phyloP scores from a whole-genome alignment of 1,284 basidiomycete genomes.

The Omphalotus olearius region DNA sequence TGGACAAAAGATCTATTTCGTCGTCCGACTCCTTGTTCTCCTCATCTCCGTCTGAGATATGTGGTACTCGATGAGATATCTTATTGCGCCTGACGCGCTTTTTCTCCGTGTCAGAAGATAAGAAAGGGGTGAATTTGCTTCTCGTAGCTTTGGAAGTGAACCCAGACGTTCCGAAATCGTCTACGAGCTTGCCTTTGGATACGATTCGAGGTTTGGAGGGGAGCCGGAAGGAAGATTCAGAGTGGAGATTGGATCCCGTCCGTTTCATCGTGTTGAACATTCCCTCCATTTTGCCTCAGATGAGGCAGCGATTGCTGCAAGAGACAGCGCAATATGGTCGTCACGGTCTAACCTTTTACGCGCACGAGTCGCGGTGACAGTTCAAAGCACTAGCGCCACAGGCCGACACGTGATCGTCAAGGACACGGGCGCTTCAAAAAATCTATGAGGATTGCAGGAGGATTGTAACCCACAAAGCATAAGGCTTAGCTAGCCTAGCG shows the following conservation, averaged over 20 bases:
- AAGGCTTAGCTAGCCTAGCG: too few relatives aligned
- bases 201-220: background rate
- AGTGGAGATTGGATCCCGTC: background rate
- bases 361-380: too few relatives aligned
- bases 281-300: background rate
- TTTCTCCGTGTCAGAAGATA: background rate
- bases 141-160: conserved; percentile 3
- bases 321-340: background rate
- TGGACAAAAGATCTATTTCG: conserved; percentile 8
- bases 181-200: background rate
- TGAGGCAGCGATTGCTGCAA: background rate
- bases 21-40: conserved; percentile 1
- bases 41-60: background rate
- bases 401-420: too few relatives aligned
- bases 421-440: too few relatives aligned
- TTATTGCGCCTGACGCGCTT: conserved; percentile 5
- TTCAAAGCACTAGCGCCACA: too few relatives aligned
- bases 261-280: background rate
- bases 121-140: background rate
- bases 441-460: too few relatives aligned
- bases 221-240: background rate
- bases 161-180: conserved; percentile 7
- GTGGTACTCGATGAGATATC: background rate
- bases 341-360: too few relatives aligned
- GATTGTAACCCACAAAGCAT: too few relatives aligned